Conservation (phyloP, 1,284 basidiomycete species). For the Phylloboletellus chloephorus region DNA sequence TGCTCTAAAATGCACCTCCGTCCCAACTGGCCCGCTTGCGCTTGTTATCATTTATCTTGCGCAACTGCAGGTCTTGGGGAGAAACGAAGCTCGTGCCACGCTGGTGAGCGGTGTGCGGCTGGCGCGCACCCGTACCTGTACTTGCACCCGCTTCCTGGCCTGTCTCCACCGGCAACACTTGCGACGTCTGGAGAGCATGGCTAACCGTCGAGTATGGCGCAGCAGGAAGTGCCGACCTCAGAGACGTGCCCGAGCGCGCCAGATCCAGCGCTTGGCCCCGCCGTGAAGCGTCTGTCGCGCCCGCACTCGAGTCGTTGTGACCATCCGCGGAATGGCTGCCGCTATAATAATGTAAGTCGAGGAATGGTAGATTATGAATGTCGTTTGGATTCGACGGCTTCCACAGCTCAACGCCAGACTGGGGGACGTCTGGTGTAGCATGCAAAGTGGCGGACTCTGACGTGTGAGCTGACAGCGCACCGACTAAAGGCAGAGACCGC, state of each 20-base stretch:
- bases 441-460: conserved; percentile 23
- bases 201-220: conserved; percentile 28
- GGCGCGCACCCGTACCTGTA: conserved; percentile 18
- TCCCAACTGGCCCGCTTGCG: conserved; percentile 76
- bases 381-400: conserved; percentile 32
- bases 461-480: conserved; percentile 20
- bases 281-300: conserved; percentile 29
- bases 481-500: conserved; percentile 33
- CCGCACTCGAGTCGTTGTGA: conserved; percentile 19
- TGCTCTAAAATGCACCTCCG: conserved; percentile 37
- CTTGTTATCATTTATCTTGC: conserved; percentile 52
- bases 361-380: conserved; percentile 56
- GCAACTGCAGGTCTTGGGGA: conserved; percentile 60
- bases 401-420: conserved; percentile 27
- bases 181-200: conserved; percentile 28
- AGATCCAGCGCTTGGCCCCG: conserved; percentile 64
- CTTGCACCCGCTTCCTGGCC: conserved; percentile 12
- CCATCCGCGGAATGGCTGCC: conserved; percentile 27
- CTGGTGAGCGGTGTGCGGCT: conserved; percentile 43
- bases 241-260: conserved; percentile 40
- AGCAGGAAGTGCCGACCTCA: conserved; percentile 28
- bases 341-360: conserved; percentile 68
- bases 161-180: conserved; percentile 22
- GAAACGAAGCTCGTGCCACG: conserved; percentile 61
- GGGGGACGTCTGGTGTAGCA: conserved; percentile 20